phyloP scores from a whole-genome alignment of 106 monocot genomes.

The Alisma plantagoaquatica region DNA sequence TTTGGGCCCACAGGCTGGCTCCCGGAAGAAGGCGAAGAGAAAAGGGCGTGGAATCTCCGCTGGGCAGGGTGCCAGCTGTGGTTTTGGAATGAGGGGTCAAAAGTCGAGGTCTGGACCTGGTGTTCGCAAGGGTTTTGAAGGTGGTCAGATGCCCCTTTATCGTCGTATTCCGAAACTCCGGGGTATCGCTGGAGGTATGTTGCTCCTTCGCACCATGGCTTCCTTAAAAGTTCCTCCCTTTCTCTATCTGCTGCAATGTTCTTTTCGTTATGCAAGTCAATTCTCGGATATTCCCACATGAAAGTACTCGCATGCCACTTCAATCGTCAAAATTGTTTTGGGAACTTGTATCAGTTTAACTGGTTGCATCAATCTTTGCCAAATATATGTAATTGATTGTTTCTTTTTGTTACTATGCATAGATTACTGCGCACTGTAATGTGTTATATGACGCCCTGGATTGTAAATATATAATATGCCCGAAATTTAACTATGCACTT shows the following conservation, averaged over 20 bases:
- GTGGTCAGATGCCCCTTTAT: conserved; percentile 94
- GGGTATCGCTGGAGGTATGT: conserved; percentile 90
- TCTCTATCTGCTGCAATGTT: not conserved
- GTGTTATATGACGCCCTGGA: too few relatives aligned
- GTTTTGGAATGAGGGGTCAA: conserved; percentile 97
- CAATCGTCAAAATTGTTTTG: too few relatives aligned
- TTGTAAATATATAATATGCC: too few relatives aligned
- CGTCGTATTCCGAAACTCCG: conserved; percentile 92
- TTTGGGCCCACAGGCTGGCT: conserved; percentile 81
- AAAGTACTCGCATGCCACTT: too few relatives aligned
- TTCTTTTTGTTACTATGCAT: not conserved
- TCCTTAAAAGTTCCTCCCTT: not conserved
- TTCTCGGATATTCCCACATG: not conserved
- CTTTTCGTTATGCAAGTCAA: not conserved
- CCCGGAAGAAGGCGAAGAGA: conserved; percentile 64
- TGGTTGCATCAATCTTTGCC: too few relatives aligned
- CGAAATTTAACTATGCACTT: too few relatives aligned
- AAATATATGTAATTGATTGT: too few relatives aligned
- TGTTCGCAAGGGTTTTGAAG: conserved; percentile 80
- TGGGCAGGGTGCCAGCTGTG: conserved; percentile 90
- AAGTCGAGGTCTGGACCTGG: conserved; percentile 93
- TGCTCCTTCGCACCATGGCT: not conserved
- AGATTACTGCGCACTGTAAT: too few relatives aligned
- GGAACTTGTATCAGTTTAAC: too few relatives aligned
- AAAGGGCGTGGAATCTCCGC: conserved; percentile 88